phyloP scores from a whole-genome alignment of 1,139 yeast species.

The Yamadazyma triangularis region DNA sequence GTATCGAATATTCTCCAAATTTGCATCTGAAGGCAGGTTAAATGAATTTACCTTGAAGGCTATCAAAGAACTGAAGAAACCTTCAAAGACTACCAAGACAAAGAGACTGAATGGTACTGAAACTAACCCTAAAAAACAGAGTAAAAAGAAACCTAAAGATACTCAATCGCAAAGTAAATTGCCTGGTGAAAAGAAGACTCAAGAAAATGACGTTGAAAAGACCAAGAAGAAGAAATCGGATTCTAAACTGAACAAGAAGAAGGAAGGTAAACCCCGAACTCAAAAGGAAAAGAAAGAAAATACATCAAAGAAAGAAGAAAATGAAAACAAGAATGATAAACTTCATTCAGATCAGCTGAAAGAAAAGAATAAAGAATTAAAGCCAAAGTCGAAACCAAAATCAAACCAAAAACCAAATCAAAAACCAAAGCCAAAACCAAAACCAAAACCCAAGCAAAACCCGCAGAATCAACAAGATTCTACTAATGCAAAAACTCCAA shows the following conservation, averaged over 20 bases:
- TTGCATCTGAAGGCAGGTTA: not conserved
- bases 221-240: conserved; percentile 1
- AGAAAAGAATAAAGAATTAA: not conserved
- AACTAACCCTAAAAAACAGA: too few species aligned
- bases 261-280: not conserved
- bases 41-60: not conserved
- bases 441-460: not conserved
- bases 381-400: not conserved
- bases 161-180: conserved; percentile 2
- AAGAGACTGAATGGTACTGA: too few species aligned
- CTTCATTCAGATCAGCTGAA: not conserved
- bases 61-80: not conserved
- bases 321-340: conserved; percentile 1
- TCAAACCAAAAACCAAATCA: not conserved
- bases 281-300: not conserved
- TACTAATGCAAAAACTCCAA: not conserved
- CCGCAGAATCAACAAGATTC: not conserved
- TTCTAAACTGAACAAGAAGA: not conserved
- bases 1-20: not conserved
- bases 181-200: conserved; percentile 1
- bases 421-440: not conserved
- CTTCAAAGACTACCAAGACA: conserved; percentile 1
- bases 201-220: too few species aligned
- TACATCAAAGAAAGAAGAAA: not conserved
- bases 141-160: not conserved